Evolutionary conservation across 2,329 filamentous ascomycete genomes (phyloP).

Genomic region (Fusarium lyarnte): DNA sequence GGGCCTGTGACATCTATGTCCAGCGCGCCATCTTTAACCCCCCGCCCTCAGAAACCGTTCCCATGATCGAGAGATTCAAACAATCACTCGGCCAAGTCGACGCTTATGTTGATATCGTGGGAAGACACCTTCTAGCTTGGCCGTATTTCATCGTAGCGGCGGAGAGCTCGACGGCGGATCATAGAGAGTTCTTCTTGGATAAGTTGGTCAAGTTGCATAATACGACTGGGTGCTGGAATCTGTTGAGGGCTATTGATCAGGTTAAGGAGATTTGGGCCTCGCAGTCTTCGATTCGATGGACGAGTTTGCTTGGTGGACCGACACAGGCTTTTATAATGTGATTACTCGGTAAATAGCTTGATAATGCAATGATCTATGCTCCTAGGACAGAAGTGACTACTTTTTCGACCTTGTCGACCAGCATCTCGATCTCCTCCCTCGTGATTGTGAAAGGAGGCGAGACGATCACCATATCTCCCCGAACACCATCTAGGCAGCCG

Average conservation of each 20-base stretch:
- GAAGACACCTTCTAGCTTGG: conserved; percentile 32
- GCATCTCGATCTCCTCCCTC: neutral
- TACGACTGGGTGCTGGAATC: conserved; percentile 33
- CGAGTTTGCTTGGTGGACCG: conserved; percentile 34
- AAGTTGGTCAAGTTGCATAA: conserved; percentile 29
- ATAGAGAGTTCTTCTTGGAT: conserved; percentile 34
- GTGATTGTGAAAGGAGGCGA: conserved; percentile 26
- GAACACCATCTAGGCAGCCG: conserved; percentile 11
- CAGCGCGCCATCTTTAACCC: conserved; percentile 35
- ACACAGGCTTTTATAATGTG: conserved; percentile 40
- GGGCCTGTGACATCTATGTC: conserved; percentile 36
- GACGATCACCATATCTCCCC: conserved; percentile 26
- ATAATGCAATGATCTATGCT: neutral
- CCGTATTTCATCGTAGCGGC: conserved; percentile 38
- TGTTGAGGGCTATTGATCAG: conserved; percentile 37
- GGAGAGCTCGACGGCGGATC: conserved; percentile 31
- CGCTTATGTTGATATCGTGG: conserved; percentile 31
- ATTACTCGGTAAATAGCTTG: neutral
- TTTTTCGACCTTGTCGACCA: conserved; percentile 13
- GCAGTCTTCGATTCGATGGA: conserved; percentile 36
- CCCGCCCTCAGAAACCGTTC: conserved; percentile 14
- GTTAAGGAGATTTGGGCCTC: conserved; percentile 38
- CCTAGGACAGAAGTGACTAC: conserved; percentile 10
- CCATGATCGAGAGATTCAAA: conserved; percentile 30
- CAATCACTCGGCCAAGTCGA: conserved; percentile 27